Base-by-base conservation (phyloP, 2,329 filamentous ascomycete species). In the Calcarisporium arbuscula region DNA sequence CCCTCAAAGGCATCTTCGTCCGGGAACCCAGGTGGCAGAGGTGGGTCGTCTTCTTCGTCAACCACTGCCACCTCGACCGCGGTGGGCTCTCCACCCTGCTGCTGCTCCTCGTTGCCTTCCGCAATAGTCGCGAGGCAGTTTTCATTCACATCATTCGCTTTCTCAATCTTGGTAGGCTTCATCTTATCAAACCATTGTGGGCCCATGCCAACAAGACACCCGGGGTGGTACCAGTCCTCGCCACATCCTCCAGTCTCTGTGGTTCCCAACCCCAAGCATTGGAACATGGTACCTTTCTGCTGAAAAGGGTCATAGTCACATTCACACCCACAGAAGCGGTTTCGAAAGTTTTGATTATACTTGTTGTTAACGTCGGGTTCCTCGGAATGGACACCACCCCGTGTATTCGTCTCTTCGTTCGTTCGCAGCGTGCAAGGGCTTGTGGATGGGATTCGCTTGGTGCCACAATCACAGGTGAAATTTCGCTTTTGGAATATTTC, bases 261-360 rank as follows among this genome's bases (percentile, higher is more conserved):
- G 0, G 78, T 82, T 1, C 87, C 88, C 1, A 96, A 66, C 0
- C 90, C 90, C 3, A 96, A 60, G 54, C 92, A 98, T 58, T 98
- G 92, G 49, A 94, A 98, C 92, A 98, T 98, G 25, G 89, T 96
- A 0, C 90, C 90, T 49, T 90, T 94, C 56, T 98, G 88, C 54
- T 85, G 72, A 30, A 90, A 76, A 0, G 90, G 79, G 54, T 95
- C 84, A 54, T 98, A 98, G 40, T 89, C 78, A 51, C 89, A 82
- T 19, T 76, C 76, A 52, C 92, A 98, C 3, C 83, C 85, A 57
- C 92, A 98, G 62, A 98, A 98, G 28, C 72, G 76, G 51, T 96
- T 96, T 47, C 77, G 74, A 51, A 94, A 98, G 65, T 98, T 98
- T 41, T 95, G 85, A 52, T 95, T 95, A 66, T 98, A 98, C 49